phyloP scores from a whole-genome alignment of 306 rosid species.

The Sechiopsis laciniata region DNA sequence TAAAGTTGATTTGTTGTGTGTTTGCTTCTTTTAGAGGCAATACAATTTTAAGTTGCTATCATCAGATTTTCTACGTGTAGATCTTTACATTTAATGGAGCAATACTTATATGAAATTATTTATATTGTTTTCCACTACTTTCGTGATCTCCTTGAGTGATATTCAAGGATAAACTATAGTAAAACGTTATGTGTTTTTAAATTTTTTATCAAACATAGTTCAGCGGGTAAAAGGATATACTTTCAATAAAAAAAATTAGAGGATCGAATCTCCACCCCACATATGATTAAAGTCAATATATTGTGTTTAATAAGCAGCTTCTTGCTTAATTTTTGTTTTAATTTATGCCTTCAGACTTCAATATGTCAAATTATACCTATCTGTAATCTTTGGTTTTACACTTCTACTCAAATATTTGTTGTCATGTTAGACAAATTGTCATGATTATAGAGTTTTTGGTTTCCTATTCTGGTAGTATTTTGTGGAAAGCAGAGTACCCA shows the following conservation, averaged over 20 bases:
- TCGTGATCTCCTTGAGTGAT: background rate
- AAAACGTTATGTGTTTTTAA: too few species aligned
- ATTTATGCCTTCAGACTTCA: background rate
- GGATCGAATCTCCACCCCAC: too few species aligned
- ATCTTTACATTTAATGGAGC: background rate
- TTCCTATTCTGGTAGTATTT: too few species aligned
- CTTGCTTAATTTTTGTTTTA: too few species aligned
- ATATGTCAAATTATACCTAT: background rate
- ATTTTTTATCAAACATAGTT: too few species aligned
- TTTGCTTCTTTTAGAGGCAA: background rate
- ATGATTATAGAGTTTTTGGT: too few species aligned
- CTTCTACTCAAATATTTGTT: background rate
- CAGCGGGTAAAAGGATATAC: too few species aligned
- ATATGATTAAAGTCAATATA: too few species aligned
- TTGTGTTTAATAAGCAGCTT: too few species aligned
- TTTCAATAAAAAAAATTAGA: too few species aligned
- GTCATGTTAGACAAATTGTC: background rate
- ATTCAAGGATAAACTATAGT: background rate
- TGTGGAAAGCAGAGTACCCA: too few species aligned
- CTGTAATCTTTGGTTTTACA: background rate
- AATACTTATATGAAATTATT: background rate
- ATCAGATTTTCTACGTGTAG: background rate
- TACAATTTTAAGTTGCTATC: background rate
- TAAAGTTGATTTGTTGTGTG: background rate
- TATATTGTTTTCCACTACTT: background rate